phyloP scores from a whole-genome alignment of 768 basidiomycete species.

The Mycena maculata region DNA sequence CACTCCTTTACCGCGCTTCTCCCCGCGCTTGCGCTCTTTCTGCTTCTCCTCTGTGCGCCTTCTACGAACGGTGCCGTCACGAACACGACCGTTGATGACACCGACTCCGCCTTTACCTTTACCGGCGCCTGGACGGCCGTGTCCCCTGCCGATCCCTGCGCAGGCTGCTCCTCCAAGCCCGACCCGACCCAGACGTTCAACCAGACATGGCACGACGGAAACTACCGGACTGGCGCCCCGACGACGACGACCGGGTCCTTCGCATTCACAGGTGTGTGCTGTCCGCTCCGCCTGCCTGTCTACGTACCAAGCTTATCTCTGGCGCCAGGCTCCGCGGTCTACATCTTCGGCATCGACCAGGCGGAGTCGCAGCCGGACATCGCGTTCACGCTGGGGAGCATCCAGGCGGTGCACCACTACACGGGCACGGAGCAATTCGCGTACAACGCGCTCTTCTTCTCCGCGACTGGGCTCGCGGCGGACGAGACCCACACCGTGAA shows the following conservation, averaged over 20 bases:
- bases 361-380: constrained; percentile 28
- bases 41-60: constrained; percentile 20
- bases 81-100: constrained; percentile 30
- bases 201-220: constrained; percentile 27
- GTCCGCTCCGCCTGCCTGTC: too few relatives aligned
- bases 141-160: constrained; percentile 23
- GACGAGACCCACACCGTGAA: constrained; percentile 26
- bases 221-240: constrained; percentile 21
- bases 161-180: constrained; percentile 26
- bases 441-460: constrained; percentile 34
- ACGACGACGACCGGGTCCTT: constrained; percentile 29
- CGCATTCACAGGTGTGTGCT: constrained; percentile 32
- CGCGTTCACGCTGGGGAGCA: constrained; percentile 25
- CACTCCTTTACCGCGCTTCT: constrained; percentile 24
- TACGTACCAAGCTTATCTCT: background rate
- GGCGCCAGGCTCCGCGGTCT: constrained; percentile 26
- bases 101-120: constrained; percentile 26
- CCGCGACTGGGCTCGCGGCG: constrained; percentile 29
- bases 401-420: constrained; percentile 16
- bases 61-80: constrained; percentile 21
- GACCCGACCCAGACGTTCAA: constrained; percentile 20
- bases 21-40: background rate
- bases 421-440: constrained; percentile 30
- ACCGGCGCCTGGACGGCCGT: constrained; percentile 25
- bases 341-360: constrained; percentile 34